Conservation (phyloP, 2,329 filamentous ascomycete species). For the Diatrype stigma region DNA sequence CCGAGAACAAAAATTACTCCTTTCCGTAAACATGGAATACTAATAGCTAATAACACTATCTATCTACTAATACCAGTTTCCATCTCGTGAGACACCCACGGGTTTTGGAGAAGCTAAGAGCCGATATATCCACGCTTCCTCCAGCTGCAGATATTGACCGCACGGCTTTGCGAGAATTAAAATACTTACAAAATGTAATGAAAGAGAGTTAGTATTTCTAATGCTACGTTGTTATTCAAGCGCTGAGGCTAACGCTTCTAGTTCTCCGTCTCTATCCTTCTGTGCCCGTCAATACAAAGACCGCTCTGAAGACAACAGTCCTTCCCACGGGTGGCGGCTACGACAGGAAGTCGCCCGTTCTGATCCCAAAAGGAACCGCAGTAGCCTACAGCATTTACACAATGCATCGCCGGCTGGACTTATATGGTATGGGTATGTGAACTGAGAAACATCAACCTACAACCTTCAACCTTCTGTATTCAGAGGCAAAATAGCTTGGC, state of each 20-base stretch:
- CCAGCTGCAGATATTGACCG: constrained; percentile 10
- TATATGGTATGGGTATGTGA: constrained; percentile 30
- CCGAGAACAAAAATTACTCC: not conserved
- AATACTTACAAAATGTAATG: constrained; percentile 18
- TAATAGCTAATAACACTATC: too few species aligned
- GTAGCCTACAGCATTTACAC: constrained; percentile 41
- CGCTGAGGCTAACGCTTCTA: constrained; percentile 2
- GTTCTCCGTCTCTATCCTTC: constrained; percentile 21
- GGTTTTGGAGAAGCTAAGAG: constrained; percentile 16
- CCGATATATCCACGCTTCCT: constrained; percentile 14
- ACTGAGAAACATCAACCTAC: not conserved
- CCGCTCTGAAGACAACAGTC: constrained; percentile 15
- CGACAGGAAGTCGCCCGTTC: constrained; percentile 18
- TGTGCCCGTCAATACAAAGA: constrained; percentile 19
- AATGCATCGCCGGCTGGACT: constrained; percentile 36
- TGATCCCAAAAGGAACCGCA: constrained; percentile 29
- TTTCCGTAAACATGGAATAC: too few species aligned
- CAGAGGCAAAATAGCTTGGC: too few species aligned
- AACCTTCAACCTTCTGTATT: too few species aligned
- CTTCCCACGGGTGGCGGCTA: constrained; percentile 21
- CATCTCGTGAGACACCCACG: constrained; percentile 18
- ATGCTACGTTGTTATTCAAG: not conserved
- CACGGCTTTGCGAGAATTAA: constrained; percentile 13
- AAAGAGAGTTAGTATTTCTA: constrained; percentile 17
- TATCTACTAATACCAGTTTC: constrained; percentile 12